Evolutionary conservation across 495 filamentous ascomycete species (phyloP).

Genomic region (Penicillium bialowiezense): DNA sequence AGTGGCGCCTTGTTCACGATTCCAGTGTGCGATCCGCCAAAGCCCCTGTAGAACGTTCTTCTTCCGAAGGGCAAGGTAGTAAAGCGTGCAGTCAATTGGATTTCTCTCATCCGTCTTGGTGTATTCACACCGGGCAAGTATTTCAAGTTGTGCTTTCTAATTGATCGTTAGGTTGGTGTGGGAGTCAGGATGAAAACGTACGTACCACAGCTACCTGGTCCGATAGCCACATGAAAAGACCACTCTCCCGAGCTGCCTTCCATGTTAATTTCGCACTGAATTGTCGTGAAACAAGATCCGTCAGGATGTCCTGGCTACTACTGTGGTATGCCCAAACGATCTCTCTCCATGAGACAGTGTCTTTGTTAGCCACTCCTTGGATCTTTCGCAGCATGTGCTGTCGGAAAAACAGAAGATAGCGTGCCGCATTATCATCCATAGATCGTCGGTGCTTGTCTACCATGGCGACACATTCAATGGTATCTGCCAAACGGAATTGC

Average conservation of each 20-base stretch:
- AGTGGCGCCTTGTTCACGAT: constrained; percentile 79
- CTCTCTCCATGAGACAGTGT: constrained; percentile 83
- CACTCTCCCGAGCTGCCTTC: constrained; percentile 80
- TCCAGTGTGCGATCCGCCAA: constrained; percentile 94
- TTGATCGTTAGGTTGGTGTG: constrained; percentile 24
- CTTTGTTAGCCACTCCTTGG: constrained; percentile 56
- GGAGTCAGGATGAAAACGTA: not conserved
- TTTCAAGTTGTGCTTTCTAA: constrained; percentile 78
- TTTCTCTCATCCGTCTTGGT: constrained; percentile 83
- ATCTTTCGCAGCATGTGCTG: constrained; percentile 73
- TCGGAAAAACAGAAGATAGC: constrained; percentile 85
- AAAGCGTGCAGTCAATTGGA: constrained; percentile 89
- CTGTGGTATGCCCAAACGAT: constrained; percentile 95
- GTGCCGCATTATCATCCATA: constrained; percentile 89
- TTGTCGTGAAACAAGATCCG: constrained; percentile 81
- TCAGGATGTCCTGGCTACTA: constrained; percentile 84
- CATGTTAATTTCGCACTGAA: constrained; percentile 76
- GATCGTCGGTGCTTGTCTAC: constrained; percentile 88
- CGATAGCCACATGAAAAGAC: constrained; percentile 93
- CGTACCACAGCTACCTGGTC: constrained; percentile 74
- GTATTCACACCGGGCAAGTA: constrained; percentile 89
- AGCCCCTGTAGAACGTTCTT: constrained; percentile 89
- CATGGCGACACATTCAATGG: constrained; percentile 81
- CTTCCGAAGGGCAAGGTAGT: constrained; percentile 87
- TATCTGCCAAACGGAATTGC: constrained; percentile 84